Base-by-base conservation (phyloP, 352 stramenopile species). In the Thalassiosira livingstoniorum region DNA sequence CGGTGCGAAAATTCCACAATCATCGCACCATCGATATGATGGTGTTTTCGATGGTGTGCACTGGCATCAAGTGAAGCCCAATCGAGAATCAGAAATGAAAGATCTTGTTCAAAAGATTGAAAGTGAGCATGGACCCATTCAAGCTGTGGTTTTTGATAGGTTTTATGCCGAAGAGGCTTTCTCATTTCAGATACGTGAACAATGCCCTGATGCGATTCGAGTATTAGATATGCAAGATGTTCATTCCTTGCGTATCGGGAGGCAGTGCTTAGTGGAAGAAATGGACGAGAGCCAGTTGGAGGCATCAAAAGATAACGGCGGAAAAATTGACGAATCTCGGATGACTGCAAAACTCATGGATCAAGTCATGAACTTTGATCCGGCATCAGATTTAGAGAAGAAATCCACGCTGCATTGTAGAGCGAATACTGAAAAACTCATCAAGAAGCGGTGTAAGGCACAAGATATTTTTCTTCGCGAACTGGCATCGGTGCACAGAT, bases 181-280 rank as follows among this genome's bases (percentile, higher is more conserved):
- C 83, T 93, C 87, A 0, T 90, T 91, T 78, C 58, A 70, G 11
- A 85, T 94, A 64, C 62, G 69, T n/a, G 53, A 90, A 45, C 5
- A 57, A 29, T 91, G 91, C n/a, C 94, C 95, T 1, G 71, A 94
- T n/a, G 92, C 94, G 0, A 69, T 96, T 21, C 89, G 95, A 25
- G 90, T 98, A 37, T 53, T 98, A 2, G 96, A 98, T 64, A 91
- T 98, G 63, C 96, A 98, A 82, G 96, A 98, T 75, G 85, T 98
- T 29, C 96, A 98, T 75, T 97, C 97, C 47, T 71, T 98, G 32
- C 90, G 96, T 5, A 86, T 92, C 4, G 88, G 89, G n/a, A 92
- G 96, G 37, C 94, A 98, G 82, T 80, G 87, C 57, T 78, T 95
- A 11, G 92, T 97, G 11, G 93, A 92, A 27, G 37, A 78, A 51